A percentile compares a stretch with the other conserved stretches of the same genome.
phyloP scores from a whole-genome alignment of 306 rosid genomes.

The Begonia masoniana region DNA sequence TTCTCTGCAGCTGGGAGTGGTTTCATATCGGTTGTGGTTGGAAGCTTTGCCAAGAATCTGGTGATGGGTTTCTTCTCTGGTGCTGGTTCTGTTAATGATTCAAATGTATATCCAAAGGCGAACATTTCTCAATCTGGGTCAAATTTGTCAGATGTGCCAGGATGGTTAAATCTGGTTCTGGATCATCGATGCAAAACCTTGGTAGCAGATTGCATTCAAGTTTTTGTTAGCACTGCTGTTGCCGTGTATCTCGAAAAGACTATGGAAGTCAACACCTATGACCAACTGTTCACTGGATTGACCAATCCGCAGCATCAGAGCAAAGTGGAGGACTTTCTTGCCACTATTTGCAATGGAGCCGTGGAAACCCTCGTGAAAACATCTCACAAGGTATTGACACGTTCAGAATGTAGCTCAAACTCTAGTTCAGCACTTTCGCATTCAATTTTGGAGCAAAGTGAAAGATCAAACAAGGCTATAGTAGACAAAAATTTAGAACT shows the following conservation, averaged over 20 bases:
- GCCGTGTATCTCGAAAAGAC: constrained; percentile 75
- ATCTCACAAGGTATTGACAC: constrained; percentile 65
- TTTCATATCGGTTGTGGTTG: constrained; percentile 69
- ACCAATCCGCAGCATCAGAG: constrained; percentile 66
- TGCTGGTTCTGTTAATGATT: constrained; percentile 6
- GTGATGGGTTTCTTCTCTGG: constrained; percentile 42
- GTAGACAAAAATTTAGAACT: constrained; percentile 7
- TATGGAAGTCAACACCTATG: constrained; percentile 55
- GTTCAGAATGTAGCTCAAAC: constrained; percentile 11
- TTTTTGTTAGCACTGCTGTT: constrained; percentile 81
- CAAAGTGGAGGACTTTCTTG: constrained; percentile 46
- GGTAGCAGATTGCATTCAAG: constrained; percentile 43
- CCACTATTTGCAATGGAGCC: constrained; percentile 69
- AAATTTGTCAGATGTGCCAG: constrained; percentile 23
- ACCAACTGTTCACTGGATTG: constrained; percentile 62
- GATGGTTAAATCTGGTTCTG: constrained; percentile 43
- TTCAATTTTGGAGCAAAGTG: constrained; percentile 8
- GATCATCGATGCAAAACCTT: constrained; percentile 37
- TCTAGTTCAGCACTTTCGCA: constrained; percentile 6
- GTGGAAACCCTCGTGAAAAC: constrained; percentile 73
- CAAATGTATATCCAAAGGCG: background rate
- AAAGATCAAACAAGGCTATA: constrained; percentile 12
- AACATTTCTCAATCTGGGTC: constrained; percentile 9
- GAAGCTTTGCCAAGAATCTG: constrained; percentile 83
- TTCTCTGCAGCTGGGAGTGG: constrained; percentile 74